Conservation (phyloP, 805 yeast species). For the Zygotorulaspora sp. region DNA sequence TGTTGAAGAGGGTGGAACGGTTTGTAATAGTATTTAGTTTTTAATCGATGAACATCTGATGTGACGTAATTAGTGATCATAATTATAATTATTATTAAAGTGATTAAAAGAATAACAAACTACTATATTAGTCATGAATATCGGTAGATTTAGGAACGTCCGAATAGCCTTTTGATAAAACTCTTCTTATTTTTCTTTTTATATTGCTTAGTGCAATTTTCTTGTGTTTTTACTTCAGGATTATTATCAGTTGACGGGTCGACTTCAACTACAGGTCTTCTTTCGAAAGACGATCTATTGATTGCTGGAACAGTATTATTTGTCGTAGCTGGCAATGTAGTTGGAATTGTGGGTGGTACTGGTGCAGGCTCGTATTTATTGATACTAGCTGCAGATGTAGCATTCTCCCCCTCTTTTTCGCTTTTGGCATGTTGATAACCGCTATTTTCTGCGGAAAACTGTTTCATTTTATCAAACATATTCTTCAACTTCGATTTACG, state of each 20-base stretch:
- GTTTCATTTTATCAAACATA: constrained; percentile 30
- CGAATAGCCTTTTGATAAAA: constrained; percentile 15
- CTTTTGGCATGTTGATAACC: constrained; percentile 31
- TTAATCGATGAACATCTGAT: too few species aligned
- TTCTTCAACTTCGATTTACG: constrained; percentile 22
- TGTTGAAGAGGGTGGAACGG: too few species aligned
- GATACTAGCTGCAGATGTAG: too few species aligned
- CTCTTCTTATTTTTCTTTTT: constrained; percentile 9
- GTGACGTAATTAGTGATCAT: background rate
- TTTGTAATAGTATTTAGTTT: too few species aligned
- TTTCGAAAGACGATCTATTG: background rate
- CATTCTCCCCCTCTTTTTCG: constrained; percentile 1
- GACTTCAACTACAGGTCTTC: constrained; percentile 1
- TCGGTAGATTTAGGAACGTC: constrained; percentile 6
- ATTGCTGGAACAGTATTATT: too few species aligned
- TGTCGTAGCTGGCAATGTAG: too few species aligned
- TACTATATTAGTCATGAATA: background rate
- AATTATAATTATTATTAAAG: background rate
- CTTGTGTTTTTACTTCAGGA: background rate
- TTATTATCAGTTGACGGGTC: constrained; percentile 4
- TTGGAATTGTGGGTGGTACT: too few species aligned
- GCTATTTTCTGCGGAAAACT: constrained; percentile 34
- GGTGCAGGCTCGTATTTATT: too few species aligned
- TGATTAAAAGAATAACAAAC: background rate
- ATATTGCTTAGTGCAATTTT: background rate